Percentiles rank a stretch among this genome's conserved stretches.
These are phyloP conservation scores for Podaxis mareebaensis DNA, from an alignment of 768 basidiomycete genomes.

Conservation along the genomic window DNA sequence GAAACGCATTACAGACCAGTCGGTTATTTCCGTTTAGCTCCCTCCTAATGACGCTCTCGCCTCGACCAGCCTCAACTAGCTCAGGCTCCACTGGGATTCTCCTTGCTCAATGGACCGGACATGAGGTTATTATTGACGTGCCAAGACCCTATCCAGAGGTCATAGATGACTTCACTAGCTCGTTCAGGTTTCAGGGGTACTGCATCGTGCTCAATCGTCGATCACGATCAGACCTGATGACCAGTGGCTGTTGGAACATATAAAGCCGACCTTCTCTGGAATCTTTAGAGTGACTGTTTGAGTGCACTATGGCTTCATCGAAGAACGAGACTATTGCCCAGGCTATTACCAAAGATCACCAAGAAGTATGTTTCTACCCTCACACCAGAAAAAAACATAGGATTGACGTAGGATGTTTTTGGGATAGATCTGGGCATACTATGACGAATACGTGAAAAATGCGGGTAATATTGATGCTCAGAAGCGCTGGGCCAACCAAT, in stretches of 20 bases:
- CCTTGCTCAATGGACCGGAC: too few relatives aligned
- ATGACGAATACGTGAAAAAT: constrained; percentile 46
- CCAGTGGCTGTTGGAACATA: neutral
- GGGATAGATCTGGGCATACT: constrained; percentile 56
- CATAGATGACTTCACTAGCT: neutral
- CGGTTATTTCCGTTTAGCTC: too few relatives aligned
- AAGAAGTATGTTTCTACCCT: constrained; percentile 5
- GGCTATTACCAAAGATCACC: constrained; percentile 11
- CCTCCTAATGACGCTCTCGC: too few relatives aligned
- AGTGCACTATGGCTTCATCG: neutral
- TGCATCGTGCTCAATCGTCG: neutral
- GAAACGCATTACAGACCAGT: too few relatives aligned
- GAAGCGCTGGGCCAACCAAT: constrained; percentile 53
- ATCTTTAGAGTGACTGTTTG: neutral
- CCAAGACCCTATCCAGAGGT: neutral
- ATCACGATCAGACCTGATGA: neutral
- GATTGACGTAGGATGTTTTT: neutral
- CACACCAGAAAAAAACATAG: neutral
- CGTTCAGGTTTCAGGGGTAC: neutral
- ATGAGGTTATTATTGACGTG: neutral
- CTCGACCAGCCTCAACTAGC: too few relatives aligned
- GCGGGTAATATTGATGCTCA: constrained; percentile 47
- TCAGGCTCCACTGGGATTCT: too few relatives aligned
- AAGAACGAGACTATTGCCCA: neutral
- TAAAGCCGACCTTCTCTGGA: neutral